phyloP scores from a whole-genome alignment of 768 basidiomycete species.

The Boletus sp. region DNA sequence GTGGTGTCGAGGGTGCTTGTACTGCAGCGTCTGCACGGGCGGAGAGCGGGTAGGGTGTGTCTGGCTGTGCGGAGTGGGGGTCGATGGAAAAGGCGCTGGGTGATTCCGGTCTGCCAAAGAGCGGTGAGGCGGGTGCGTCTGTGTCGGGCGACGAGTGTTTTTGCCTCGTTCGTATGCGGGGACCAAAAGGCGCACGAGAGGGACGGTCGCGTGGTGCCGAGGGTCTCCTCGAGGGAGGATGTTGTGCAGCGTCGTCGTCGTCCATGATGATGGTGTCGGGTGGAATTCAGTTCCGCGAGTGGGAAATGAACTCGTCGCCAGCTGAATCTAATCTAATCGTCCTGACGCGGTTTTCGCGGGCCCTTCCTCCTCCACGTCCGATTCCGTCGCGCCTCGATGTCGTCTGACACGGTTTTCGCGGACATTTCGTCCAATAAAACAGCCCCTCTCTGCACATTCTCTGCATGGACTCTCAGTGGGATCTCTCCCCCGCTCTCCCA shows the following conservation, averaged over 20 bases:
- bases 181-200: conserved; percentile 19
- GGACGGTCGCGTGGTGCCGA: conserved; percentile 26
- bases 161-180: conserved; percentile 16
- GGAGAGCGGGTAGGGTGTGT: too few species aligned
- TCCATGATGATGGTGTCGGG: too few species aligned
- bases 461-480: conserved; percentile 4
- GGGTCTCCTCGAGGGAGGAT: neutral
- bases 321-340: conserved; percentile 20
- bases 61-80: neutral
- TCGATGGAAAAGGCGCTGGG: neutral
- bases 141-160: conserved; percentile 12
- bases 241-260: conserved; percentile 7
- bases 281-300: neutral
- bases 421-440: conserved; percentile 3
- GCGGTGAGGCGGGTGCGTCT: neutral
- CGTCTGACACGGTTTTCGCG: conserved; percentile 24
- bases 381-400: conserved; percentile 28
- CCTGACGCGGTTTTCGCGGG: conserved; percentile 23
- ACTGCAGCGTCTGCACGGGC: neutral
- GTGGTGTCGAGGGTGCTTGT: neutral
- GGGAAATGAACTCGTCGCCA: neutral
- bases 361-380: conserved; percentile 11
- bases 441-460: too few species aligned
- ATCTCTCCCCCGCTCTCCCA: conserved; percentile 8
- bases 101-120: too few species aligned